A percentile compares a stretch with the other conserved stretches of the same genome.
phyloP scores from a whole-genome alignment of 768 basidiomycete species.

The Tylopilus vinaceipallidus region DNA sequence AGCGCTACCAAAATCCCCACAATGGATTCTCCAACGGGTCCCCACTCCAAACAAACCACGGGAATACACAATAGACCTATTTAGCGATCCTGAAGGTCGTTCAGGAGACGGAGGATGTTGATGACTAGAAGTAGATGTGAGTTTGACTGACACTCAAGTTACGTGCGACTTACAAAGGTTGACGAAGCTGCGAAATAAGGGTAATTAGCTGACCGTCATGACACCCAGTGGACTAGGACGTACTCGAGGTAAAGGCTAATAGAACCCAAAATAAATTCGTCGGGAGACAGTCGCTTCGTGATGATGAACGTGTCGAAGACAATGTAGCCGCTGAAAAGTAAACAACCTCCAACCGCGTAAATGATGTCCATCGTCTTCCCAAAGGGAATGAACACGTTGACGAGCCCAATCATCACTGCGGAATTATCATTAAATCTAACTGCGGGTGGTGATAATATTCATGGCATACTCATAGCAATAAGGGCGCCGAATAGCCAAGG shows the following conservation, averaged over 20 bases:
- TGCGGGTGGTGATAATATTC: background rate
- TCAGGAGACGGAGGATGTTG: conserved; percentile 81
- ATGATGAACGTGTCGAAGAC: conserved; percentile 91
- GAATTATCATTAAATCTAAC: conserved; percentile 1
- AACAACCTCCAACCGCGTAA: conserved; percentile 71
- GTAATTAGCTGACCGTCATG: conserved; percentile 13
- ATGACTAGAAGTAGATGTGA: conserved; percentile 50
- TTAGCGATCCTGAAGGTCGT: conserved; percentile 47
- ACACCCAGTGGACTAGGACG: conserved; percentile 29
- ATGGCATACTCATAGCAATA: conserved; percentile 64
- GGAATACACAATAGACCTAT: background rate
- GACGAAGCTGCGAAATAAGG: conserved; percentile 57
- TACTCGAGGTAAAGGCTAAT: conserved; percentile 95
- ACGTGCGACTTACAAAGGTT: conserved; percentile 70
- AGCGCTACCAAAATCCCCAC: background rate
- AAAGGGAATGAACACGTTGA: conserved; percentile 88
- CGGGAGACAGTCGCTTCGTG: conserved; percentile 84
- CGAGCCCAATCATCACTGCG: conserved; percentile 75
- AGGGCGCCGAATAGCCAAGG: conserved; percentile 88
- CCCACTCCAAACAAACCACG: background rate
- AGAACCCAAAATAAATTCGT: conserved; percentile 90
- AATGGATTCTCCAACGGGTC: background rate
- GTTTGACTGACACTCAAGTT: background rate
- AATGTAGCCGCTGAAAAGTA: conserved; percentile 88
- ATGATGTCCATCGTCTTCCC: conserved; percentile 76